Evolutionary conservation across 441 rosid species (phyloP), one percentile per base, ranked within the genome.

Genomic region (Populus hybrid): DNA sequence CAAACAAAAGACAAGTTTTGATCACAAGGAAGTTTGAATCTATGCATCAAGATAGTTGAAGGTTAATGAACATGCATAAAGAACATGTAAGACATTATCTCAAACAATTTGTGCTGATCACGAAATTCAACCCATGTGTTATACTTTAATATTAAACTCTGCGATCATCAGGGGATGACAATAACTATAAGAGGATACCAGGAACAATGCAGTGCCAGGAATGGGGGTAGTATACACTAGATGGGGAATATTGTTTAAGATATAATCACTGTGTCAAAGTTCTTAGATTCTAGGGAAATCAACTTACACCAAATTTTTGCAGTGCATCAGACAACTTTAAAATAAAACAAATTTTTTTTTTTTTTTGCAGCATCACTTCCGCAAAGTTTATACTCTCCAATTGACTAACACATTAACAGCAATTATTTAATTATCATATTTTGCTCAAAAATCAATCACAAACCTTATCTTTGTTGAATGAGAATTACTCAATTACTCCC

Each of bases 321-420:
- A 59, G 7, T 10, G 23, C 40, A 9, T 21, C 32, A 64, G 65
- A 77, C 30, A 77, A 26, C 68, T 71, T 24, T 21, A 7, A 10
- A 70, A 35, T 50, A 61, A 54, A 30, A 66, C 21, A n/a, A 63
- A 21, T n/a, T 50, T 61, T 38, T 54, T 65, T 34, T 73, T 11
- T n/a, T 68, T 70, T 35, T 16, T 65, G 1, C 21, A 70, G 74
- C 65, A 72, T 82, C 65, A 14, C 63, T 73, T 73, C 2, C 18
- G 57, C 35, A 28, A 75, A 30, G 69, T 70, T 50, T 69, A 70
- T 46, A 12, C 57, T 77, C 16, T 66, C 66, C 61, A 24, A 66
- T 21, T 9, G 38, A 78, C 28, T 38, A 8, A 67, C 46, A 40
- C 32, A 26, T 61, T 35, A 12, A 32, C 6, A 77, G 38, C 23